A percentile compares a stretch with the other conserved stretches of the same genome.
Evolutionary conservation across 495 filamentous ascomycete genomes (phyloP).

Genomic region (Tuber indicum): DNA sequence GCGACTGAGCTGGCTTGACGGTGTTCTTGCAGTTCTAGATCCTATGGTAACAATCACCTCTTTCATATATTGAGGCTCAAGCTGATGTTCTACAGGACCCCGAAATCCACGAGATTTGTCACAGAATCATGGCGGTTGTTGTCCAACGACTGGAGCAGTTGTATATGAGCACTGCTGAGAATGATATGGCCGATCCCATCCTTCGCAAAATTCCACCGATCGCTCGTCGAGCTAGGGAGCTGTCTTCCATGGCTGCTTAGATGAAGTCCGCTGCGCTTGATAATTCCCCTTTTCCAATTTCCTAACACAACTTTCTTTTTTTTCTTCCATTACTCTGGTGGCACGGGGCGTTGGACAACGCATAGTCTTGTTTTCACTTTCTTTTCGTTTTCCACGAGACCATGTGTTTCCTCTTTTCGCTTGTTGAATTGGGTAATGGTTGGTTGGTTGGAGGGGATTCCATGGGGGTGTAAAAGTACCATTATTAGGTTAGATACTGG

Average conservation of each 20-base stretch:
- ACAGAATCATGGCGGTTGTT: conserved; percentile 65
- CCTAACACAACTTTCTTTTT: conserved; percentile 23
- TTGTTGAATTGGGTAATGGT: background rate
- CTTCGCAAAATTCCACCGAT: conserved; percentile 58
- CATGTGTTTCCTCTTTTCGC: background rate
- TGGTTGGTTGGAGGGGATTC: background rate
- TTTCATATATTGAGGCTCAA: conserved; percentile 11
- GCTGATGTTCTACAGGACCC: conserved; percentile 53
- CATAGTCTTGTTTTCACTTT: conserved; percentile 39
- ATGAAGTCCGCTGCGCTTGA: background rate
- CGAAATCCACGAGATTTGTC: conserved; percentile 66
- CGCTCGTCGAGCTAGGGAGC: conserved; percentile 51
- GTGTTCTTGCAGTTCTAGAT: conserved; percentile 52
- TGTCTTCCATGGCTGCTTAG: conserved; percentile 44
- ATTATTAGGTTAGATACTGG: conserved; percentile 1
- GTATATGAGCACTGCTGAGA: conserved; percentile 61
- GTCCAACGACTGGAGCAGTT: conserved; percentile 63
- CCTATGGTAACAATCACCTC: conserved; percentile 47
- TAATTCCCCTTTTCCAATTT: conserved; percentile 22
- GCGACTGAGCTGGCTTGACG: conserved; percentile 73
- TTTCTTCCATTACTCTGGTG: conserved; percentile 19
- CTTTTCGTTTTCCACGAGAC: conserved; percentile 2
- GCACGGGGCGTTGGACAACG: conserved; percentile 23
- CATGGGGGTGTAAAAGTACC: background rate
- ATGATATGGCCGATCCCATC: conserved; percentile 55